A percentile compares a stretch with the other conserved stretches of the same genome.
Conservation (phyloP, 495 filamentous ascomycete genomes). For the Bathelium albidoporum region DNA sequence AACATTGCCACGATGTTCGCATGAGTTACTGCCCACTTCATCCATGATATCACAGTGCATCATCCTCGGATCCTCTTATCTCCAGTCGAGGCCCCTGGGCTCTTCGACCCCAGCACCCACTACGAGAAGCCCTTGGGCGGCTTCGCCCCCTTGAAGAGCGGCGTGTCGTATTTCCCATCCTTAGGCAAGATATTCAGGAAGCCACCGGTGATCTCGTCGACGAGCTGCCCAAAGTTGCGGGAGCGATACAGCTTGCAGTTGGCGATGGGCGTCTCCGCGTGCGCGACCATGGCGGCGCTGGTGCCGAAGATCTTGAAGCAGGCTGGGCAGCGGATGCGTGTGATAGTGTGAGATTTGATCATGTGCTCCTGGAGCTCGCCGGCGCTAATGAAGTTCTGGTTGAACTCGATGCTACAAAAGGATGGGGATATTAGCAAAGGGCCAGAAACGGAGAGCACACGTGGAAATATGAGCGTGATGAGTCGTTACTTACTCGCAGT, state of each 20-base stretch:
- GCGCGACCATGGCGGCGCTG: conserved; percentile 36
- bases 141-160: not conserved
- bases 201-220: conserved; percentile 42
- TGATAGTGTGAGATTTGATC: conserved; percentile 17
- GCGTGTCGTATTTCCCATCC: not conserved
- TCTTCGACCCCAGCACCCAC: no score
- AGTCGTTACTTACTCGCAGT: conserved; percentile 30
- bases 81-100: no score
- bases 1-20: no score
- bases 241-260: conserved; percentile 36
- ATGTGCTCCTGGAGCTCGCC: conserved; percentile 19
- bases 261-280: conserved; percentile 37
- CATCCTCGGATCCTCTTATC: no score
- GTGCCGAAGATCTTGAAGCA: conserved; percentile 39
- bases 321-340: conserved; percentile 24
- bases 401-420: not conserved
- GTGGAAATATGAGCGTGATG: not conserved
- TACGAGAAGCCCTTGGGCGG: not conserved
- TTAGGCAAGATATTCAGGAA: conserved; percentile 20
- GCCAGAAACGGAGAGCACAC: not conserved
- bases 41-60: not conserved
- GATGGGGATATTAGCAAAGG: not conserved
- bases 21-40: no score
- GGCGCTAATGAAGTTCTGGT: conserved; percentile 14
- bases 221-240: conserved; percentile 29